Evolutionary conservation across 768 basidiomycete species (phyloP).

Genomic region (Trametes cingulata): DNA sequence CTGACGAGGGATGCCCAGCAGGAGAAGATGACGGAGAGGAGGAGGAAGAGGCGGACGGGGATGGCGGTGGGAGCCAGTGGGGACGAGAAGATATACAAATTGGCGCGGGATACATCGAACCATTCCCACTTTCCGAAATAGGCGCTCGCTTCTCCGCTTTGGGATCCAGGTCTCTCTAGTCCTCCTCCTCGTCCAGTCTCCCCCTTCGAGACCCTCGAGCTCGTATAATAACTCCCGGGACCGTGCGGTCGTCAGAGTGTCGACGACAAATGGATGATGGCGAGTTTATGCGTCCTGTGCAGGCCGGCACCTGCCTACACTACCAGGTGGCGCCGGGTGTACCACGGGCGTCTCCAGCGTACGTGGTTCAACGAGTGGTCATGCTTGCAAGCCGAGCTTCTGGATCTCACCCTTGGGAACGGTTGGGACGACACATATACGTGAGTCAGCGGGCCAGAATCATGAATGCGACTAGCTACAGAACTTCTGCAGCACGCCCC

Average conservation of each 20-base stretch:
- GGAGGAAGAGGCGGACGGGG: not conserved
- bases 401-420: no score
- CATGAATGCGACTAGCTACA: no score
- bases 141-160: constrained; percentile 19
- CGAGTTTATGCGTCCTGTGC: not conserved
- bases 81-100: constrained; percentile 18
- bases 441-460: no score
- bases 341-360: no score
- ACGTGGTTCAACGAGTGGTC: no score
- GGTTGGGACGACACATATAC: no score
- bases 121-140: constrained; percentile 20
- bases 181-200: not conserved
- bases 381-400: no score
- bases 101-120: constrained; percentile 23
- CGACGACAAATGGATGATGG: not conserved
- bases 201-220: not conserved
- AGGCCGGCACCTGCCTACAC: not conserved
- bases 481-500: no score
- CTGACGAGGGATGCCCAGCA: not conserved
- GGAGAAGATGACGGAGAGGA: not conserved
- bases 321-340: no score
- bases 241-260: not conserved
- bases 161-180: constrained; percentile 20
- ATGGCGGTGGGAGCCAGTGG: constrained; percentile 17
- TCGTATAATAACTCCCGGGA: not conserved